Percentiles rank a stretch among this genome's conserved stretches.
phyloP scores from a whole-genome alignment of 2,329 filamentous ascomycete genomes.

The Emmonsiellopsis sp. region DNA sequence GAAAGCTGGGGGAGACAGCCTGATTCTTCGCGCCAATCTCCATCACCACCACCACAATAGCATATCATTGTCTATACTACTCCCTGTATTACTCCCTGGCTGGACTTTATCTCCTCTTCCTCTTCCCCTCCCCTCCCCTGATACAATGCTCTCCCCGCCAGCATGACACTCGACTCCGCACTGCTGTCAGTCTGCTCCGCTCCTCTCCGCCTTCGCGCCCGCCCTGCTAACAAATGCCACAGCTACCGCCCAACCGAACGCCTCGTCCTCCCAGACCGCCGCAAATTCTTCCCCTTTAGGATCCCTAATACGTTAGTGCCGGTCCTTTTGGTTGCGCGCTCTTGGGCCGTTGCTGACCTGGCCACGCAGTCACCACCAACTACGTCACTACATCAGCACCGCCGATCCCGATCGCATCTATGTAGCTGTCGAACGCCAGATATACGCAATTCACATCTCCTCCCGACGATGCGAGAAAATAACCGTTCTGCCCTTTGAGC shows the following conservation, averaged over 20 bases:
- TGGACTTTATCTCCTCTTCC: conserved; percentile 2
- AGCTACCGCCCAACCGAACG: conserved; percentile 59
- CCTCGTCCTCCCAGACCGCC: conserved; percentile 50
- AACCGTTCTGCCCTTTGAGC: conserved; percentile 58
- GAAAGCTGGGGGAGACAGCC: not conserved
- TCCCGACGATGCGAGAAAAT: conserved; percentile 64
- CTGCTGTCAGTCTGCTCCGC: conserved; percentile 21
- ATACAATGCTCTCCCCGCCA: conserved; percentile 14
- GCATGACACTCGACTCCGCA: conserved; percentile 34
- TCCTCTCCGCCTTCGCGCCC: conserved; percentile 7
- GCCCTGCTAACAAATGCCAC: conserved; percentile 11
- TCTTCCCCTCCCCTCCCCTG: not conserved
- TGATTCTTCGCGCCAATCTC: not conserved
- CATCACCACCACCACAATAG: not conserved
- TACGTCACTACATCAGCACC: conserved; percentile 81
- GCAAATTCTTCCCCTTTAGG: conserved; percentile 58
- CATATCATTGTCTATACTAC: not conserved
- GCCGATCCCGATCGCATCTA: conserved; percentile 70
- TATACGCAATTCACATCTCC: conserved; percentile 60
- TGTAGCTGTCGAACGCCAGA: conserved; percentile 70
- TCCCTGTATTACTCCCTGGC: not conserved
- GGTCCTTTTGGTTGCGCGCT: not conserved
- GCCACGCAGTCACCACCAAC: conserved; percentile 34
- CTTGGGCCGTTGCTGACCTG: not conserved
- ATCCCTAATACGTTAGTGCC: conserved; percentile 54